Evolutionary conservation across 495 filamentous ascomycete genomes (phyloP).

Genomic region (Letharia columbiana): DNA sequence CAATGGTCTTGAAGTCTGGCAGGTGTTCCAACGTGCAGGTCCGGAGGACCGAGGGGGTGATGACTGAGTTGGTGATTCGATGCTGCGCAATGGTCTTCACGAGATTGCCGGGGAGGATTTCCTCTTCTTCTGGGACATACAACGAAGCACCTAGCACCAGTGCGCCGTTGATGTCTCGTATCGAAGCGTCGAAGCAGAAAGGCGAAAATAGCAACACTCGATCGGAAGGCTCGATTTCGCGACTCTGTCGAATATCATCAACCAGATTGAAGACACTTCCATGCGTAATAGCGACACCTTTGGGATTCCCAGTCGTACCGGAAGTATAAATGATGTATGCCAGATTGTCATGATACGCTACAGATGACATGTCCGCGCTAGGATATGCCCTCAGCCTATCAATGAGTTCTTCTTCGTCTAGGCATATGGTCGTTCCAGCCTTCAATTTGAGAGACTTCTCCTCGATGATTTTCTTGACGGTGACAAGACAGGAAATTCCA

Average conservation of each 20-base stretch:
- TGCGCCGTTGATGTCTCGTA: conserved; percentile 4
- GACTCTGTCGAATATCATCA: conserved; percentile 2
- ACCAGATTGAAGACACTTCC: background rate
- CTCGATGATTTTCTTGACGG: background rate
- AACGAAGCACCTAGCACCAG: conserved; percentile 4
- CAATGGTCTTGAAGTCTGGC: conserved; percentile 24
- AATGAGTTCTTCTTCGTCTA: background rate
- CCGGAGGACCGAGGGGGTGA: conserved; percentile 2
- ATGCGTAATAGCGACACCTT: conserved; percentile 15
- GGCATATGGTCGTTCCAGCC: background rate
- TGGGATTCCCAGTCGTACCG: conserved; percentile 14
- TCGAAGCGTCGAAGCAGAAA: conserved; percentile 12
- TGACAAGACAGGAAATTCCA: conserved; percentile 1
- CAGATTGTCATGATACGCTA: background rate
- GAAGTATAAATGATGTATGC: conserved; percentile 18
- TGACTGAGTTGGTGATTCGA: conserved; percentile 9
- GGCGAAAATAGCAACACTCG: conserved; percentile 3
- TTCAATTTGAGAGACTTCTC: background rate
- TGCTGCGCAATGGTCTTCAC: background rate
- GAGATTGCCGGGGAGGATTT: conserved; percentile 6
- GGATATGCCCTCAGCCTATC: background rate
- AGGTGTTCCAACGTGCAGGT: conserved; percentile 1
- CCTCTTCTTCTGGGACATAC: conserved; percentile 3
- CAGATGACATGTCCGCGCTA: background rate
- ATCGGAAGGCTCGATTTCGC: background rate